Evolutionary conservation across 1,284 basidiomycete genomes (phyloP), one percentile per base, ranked within the genome.

Genomic region (Malassezia psittaci): DNA sequence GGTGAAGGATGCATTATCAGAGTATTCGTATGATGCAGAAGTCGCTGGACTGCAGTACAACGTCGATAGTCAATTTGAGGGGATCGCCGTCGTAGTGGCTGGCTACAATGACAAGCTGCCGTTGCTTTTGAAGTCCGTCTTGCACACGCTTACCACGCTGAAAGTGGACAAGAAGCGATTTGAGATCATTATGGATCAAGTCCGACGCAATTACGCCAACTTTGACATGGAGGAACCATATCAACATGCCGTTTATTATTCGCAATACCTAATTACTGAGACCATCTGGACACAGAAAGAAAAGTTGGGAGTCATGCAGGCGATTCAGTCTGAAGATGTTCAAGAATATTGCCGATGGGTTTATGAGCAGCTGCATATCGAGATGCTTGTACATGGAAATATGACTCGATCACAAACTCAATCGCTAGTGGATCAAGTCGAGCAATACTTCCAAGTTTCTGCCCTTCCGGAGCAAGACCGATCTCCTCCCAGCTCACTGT

Each of bases 51-150:
- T 98, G 45, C 79, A 79, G 12, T 98, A 94, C 77, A 80, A 78
- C 64, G 81, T 94, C 63, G 78, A 81, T 35, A 79, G 81, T 32
- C 81, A 84, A 61, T 79, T 80, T 7, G 83, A 85, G 32, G 86
- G 87, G 2, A 75, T 96, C 38, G 81, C 80, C 45, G 75, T 96
- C 33, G 79, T 80, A 9, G 78, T 90, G 45, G 81, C 81, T 48
- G 94, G 94, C 1, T 98, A 96, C 78, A 94, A 93, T 72, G 91
- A 98, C 77, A 96, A 96, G 77, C 79, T 98, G 37, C 78, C 83
- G 6, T 82, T 87, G 0, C 81, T 98, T 34, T 81, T 85, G 8
- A 79, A 85, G 66, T 81, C 85, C 60, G 83, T 98, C 52, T 75
- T 96, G 41, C 81, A 85, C 60, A 84, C 83, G 66, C 79, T 87